Evolutionary conservation across 1,139 yeast genomes (phyloP), one percentile per base, ranked within the genome.

Genomic region (Saccharomycopsis crataegensis): DNA sequence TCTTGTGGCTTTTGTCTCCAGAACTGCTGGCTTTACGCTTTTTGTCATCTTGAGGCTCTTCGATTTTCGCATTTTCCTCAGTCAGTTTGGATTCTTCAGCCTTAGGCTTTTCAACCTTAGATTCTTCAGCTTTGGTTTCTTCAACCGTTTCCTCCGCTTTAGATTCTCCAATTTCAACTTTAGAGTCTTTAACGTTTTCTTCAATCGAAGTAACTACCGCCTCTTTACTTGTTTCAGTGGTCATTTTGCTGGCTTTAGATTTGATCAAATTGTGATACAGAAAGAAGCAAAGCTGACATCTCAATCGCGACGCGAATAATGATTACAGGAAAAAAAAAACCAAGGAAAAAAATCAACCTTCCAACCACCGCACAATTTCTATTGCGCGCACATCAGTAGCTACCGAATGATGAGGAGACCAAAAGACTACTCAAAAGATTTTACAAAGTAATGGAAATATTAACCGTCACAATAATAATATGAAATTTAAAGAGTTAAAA

Each of bases 1-100:
- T 70, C 59, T 67, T 70, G 28, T 22, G 28, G 59, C 70, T 68
- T 62, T 67, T 69, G 22, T 52, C 46, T 8, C 36, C 44, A 8
- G 43, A 11, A n/a, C 43, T 12, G 8, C 11, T 11, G n/a, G 47
- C 31, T 43, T 49, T 45, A 33, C 48, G 48, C 16, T 45, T 45
- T 12, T 45, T 45, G 12, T n/a, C 17, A 28, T 44, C 16, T 14
- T 14, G 17, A 22, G 28, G 28, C 14, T 43, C 48, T 11, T 45
- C 48, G 8, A 3, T n/a, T 17, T 45, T 45, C 12, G 38, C 3
- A 6, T 3, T 17, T 33, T 45, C 48, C 31, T 11, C 5, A 22
- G 45, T 12, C 12, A 12, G 12, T 42, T 42, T 14, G 17, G 45
- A 12, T 11, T 12, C 17, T 16, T 16, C 31, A 12, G 5, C 28